Conservation (phyloP, 352 stramenopile genomes). For the Phytophthora foliorum region DNA sequence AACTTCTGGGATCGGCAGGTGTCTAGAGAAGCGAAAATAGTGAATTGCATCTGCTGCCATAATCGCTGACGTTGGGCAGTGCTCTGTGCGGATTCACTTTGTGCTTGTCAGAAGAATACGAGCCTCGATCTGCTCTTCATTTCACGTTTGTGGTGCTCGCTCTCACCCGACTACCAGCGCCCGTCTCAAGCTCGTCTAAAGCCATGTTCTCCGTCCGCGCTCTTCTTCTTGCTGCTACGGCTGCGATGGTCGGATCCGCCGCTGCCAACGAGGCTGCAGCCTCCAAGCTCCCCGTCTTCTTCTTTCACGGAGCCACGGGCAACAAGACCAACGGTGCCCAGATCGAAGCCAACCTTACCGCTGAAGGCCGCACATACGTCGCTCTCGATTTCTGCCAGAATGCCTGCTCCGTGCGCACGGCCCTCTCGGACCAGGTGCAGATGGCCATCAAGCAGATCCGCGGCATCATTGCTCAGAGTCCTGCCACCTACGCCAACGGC, state of each 20-base stretch:
- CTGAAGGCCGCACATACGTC: constrained; percentile 49
- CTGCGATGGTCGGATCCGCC: constrained; percentile 22
- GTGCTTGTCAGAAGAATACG: neutral
- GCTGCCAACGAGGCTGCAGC: constrained; percentile 28
- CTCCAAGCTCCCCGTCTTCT: constrained; percentile 56
- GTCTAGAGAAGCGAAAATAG: neutral
- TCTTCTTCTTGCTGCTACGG: constrained; percentile 22
- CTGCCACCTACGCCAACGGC: constrained; percentile 46
- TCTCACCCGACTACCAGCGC: constrained; percentile 5
- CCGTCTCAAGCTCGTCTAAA: constrained; percentile 11
- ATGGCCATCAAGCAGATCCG: constrained; percentile 63
- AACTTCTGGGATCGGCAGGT: neutral
- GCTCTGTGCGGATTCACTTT: neutral
- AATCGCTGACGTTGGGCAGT: neutral
- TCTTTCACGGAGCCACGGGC: constrained; percentile 61
- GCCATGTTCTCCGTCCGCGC: constrained; percentile 31
- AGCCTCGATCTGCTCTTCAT: constrained; percentile 11
- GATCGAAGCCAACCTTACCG: constrained; percentile 51
- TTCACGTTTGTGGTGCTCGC: constrained; percentile 26
- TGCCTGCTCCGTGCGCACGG: constrained; percentile 45
- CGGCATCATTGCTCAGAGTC: constrained; percentile 42
- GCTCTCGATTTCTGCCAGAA: constrained; percentile 60
- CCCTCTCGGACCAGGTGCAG: constrained; percentile 51
- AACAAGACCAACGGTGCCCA: constrained; percentile 44
- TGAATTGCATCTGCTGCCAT: neutral